Evolutionary conservation across 305 asterid genomes (phyloP), one percentile per base, ranked within the genome.

Genomic region (Fraxinus baroniana): DNA sequence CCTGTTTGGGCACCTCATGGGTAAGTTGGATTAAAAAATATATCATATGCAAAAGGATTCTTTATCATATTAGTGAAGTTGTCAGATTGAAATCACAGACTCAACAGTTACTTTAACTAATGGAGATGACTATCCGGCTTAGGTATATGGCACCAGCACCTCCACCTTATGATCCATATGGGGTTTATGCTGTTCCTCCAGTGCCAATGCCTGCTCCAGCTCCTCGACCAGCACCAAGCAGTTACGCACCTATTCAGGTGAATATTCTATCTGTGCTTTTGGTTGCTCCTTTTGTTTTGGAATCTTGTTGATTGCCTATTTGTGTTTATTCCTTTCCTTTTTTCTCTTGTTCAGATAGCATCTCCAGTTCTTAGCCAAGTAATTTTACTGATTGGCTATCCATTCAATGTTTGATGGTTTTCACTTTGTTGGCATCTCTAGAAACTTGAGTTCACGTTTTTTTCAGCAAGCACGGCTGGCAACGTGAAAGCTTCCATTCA

Each of bases 1-100:
- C 92, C 98, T 84, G 95, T 91, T 78, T 96, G 99, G 99, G 97
- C 90, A 35, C 97, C 97, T 35, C 99, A 93, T 79, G 99, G 97
- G 99, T 96, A 89, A 9, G 88, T 84, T 36, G 46, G 46, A 17
- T 55, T 71, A 13, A 9, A 24, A 32, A 26, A 12, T 60, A 30
- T 32, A 9, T 62, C 70, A 7, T 78, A 22, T 33, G 71, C 64
- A 68, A 41, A 28, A 30, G 28, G 36, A 3, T 57, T 39, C 79
- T 79, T 22, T 2, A 35, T 18, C 79, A 70, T 73, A 62, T 26
- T 12, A 49, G 30, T 83, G 71, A 49, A 78, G 28, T 79, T 64
- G 81, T 52, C 41, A 2, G 55, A 66, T 78, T 17, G 49, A 62
- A 76, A 36, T 55, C 15, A 22, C 15, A 20, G 57, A 46, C 57